A percentile compares a stretch with the other conserved stretches of the same genome.
phyloP scores from a whole-genome alignment of 441 rosid species.

The Gossypium schwendimanii region DNA sequence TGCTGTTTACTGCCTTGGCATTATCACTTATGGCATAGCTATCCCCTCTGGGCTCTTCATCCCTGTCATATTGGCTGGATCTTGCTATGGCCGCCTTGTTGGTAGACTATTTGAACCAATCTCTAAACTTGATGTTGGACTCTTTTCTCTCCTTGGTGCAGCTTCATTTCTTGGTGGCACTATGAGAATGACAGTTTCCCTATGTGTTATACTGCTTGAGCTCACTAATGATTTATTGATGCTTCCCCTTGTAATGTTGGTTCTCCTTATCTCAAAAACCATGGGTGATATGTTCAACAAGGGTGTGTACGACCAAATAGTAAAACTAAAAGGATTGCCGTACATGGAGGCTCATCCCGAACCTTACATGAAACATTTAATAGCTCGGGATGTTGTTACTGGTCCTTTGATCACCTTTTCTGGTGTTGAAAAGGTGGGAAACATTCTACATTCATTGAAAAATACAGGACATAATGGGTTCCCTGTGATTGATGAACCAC shows the following conservation, averaged over 20 bases:
- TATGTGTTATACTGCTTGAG: slow-evolving; percentile 62
- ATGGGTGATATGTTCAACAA: slow-evolving; percentile 62
- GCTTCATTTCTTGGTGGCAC: slow-evolving; percentile 77
- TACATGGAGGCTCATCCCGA: slow-evolving; percentile 69
- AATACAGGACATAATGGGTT: slow-evolving; percentile 52
- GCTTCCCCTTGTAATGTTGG: slow-evolving; percentile 68
- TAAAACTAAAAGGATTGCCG: slow-evolving; percentile 61
- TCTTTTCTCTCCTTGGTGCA: slow-evolving; percentile 64
- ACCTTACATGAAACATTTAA: slow-evolving; percentile 54
- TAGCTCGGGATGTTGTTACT: slow-evolving; percentile 48
- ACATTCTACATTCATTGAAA: slow-evolving; percentile 38
- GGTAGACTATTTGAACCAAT: slow-evolving; percentile 43
- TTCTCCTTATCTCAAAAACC: slow-evolving; percentile 58
- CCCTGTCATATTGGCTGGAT: slow-evolving; percentile 67
- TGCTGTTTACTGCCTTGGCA: slow-evolving; percentile 52
- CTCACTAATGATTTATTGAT: slow-evolving; percentile 54
- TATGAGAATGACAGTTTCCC: slow-evolving; percentile 75
- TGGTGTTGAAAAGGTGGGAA: slow-evolving; percentile 51
- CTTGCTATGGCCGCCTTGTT: slow-evolving; percentile 58
- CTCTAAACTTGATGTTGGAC: slow-evolving; percentile 51
- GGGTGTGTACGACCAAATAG: slow-evolving; percentile 67
- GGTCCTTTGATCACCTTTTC: slow-evolving; percentile 50
- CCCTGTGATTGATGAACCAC: slow-evolving; percentile 67
- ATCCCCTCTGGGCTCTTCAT: slow-evolving; percentile 77
- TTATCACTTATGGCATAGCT: slow-evolving; percentile 72